Base-by-base conservation (phyloP, 768 basidiomycete species). In the Psilocybe subaeruginosa region DNA sequence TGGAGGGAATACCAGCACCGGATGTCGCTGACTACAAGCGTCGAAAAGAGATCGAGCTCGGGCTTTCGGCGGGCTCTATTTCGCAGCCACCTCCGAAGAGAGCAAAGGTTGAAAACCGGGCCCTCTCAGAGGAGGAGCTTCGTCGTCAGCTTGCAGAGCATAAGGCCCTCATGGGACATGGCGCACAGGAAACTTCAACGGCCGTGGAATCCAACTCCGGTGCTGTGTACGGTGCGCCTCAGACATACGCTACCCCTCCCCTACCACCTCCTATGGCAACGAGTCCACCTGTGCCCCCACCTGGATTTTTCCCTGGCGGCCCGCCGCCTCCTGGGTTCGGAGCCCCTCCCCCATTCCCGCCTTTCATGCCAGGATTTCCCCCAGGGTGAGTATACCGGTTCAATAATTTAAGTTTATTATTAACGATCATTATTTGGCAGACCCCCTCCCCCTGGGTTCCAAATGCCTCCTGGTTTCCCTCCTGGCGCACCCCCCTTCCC, bases 11-110 rank as follows among this genome's bases (percentile, higher is more conserved):
- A 53, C 95, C 95, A 7, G 90, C 90, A 3, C 92, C 94, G 35
- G 96, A 97, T 74, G 85, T 97, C 17, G 95, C 93, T 11, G 97
- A 96, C 74, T 99, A 96, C 83, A 97, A 93, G 72, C 90, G 94
- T 55, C 89, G 93, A 65, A 97, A 97, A 72, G 96, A 97, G 73
- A 91, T 93, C 64, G 95, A 98, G 72, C 85, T 94, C 3, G 96
- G 97, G 33, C 84, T 95, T 27, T 83, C 86, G 16, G 87, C 91
- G 1, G 92, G 92, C 4, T 85, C 90, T 6, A 94, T 93, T 64
- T 88, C 90, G 12, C 89, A 92, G 58, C 91, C 91, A 1, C 90
- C 85, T 45, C 81, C 87, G 4, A 95, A 96, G 74, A 84, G 92
- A 17, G 89, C 92, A 19, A 92, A 92, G 73, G 79, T 87, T 29